A percentile compares a stretch with the other conserved stretches of the same genome.
Conservation (phyloP, 2,329 filamentous ascomycete genomes). For the Diaporthe ilicicola region DNA sequence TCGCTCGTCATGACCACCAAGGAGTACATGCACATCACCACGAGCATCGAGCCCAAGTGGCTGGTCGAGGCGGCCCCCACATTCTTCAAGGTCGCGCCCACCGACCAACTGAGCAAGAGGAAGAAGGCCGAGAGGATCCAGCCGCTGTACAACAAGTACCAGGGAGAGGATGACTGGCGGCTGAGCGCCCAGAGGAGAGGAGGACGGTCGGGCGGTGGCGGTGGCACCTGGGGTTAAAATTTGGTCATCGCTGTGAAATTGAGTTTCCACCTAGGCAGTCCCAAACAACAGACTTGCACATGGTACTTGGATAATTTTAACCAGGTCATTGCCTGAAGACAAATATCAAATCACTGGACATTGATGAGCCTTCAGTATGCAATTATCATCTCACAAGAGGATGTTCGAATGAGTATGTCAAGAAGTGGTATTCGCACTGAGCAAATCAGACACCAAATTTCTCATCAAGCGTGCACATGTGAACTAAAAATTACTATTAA, state of each 20-base stretch:
- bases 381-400: no score
- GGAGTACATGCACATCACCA: conserved; percentile 98
- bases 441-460: no score
- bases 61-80: conserved; percentile 97
- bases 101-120: conserved; percentile 85
- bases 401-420: no score
- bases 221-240: conserved; percentile 89
- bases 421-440: no score
- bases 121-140: conserved; percentile 95
- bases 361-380: no score
- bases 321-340: no score
- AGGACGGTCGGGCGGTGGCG: conserved; percentile 82
- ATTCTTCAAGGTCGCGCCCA: conserved; percentile 96
- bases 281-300: no score
- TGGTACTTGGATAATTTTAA: no score
- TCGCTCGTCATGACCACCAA: conserved; percentile 91
- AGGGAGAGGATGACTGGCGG: conserved; percentile 93
- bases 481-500: not conserved
- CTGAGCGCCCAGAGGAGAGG: conserved; percentile 86
- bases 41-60: conserved; percentile 91
- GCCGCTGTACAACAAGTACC: conserved; percentile 92
- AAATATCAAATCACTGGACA: no score
- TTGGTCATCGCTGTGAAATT: not conserved
- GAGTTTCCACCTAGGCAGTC: not conserved
- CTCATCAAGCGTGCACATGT: not conserved